Percentiles rank a stretch among this genome's conserved stretches.
phyloP scores from a whole-genome alignment of 2,329 filamentous ascomycete genomes.

The Colletotrichum sp. region DNA sequence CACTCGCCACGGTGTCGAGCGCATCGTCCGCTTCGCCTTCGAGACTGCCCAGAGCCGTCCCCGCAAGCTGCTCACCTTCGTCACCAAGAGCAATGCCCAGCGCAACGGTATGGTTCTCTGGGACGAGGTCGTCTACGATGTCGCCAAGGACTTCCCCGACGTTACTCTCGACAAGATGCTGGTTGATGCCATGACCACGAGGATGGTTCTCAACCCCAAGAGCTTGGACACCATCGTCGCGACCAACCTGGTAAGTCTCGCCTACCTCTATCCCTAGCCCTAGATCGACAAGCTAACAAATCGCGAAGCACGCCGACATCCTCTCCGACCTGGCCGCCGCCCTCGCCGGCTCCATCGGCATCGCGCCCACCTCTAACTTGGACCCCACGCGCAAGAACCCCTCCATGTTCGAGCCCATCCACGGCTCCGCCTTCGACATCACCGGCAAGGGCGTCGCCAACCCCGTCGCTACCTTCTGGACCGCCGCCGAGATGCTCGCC shows the following conservation, averaged over 20 bases:
- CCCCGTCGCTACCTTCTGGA: constrained; percentile 61
- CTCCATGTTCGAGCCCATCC: constrained; percentile 64
- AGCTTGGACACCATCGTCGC: constrained; percentile 67
- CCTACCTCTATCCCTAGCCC: background rate
- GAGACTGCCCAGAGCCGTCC: constrained; percentile 57
- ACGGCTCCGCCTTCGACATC: constrained; percentile 60
- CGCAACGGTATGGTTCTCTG: constrained; percentile 72
- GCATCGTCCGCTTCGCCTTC: constrained; percentile 69
- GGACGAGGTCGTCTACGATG: constrained; percentile 64
- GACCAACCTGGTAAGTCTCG: constrained; percentile 54
- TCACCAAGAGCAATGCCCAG: constrained; percentile 71
- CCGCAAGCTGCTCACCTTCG: constrained; percentile 64
- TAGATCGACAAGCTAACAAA: background rate
- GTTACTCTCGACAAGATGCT: constrained; percentile 68
- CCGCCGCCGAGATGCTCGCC: constrained; percentile 55
- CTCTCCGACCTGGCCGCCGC: constrained; percentile 71
- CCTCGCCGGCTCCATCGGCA: constrained; percentile 71
- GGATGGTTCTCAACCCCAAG: constrained; percentile 65
- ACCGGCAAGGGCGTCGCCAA: constrained; percentile 58
- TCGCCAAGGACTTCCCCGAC: constrained; percentile 63
- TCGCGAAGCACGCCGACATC: constrained; percentile 57
- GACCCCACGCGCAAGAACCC: constrained; percentile 60
- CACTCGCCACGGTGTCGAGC: constrained; percentile 62
- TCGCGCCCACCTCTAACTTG: constrained; percentile 69
- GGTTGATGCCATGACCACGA: constrained; percentile 54